Evolutionary conservation across 2,329 filamentous ascomycete genomes (phyloP).

Genomic region (Cadophora malorum): DNA sequence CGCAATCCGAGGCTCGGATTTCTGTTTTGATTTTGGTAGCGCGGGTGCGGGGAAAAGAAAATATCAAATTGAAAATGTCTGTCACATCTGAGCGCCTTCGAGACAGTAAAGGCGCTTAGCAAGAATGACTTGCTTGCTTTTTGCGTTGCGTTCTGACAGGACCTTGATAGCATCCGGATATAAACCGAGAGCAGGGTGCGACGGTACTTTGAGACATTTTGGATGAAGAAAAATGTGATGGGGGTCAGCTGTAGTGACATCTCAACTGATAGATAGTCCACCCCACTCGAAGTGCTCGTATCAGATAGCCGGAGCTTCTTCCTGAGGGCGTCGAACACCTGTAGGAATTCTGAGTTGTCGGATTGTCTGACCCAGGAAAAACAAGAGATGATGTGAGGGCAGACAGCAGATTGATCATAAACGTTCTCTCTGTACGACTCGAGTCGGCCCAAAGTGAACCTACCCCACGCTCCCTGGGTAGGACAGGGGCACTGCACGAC

Average conservation of each 20-base stretch:
- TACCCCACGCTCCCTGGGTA: constrained; percentile 2
- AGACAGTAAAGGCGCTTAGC: constrained; percentile 21
- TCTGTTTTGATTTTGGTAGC: background rate
- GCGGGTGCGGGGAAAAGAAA: constrained; percentile 1
- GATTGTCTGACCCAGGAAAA: constrained; percentile 10
- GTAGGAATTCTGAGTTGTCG: constrained; percentile 20
- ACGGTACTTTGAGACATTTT: constrained; percentile 20
- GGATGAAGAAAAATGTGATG: constrained; percentile 24
- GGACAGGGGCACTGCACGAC: constrained; percentile 11
- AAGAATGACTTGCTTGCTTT: constrained; percentile 15
- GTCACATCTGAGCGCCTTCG: constrained; percentile 28
- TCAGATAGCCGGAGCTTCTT: background rate
- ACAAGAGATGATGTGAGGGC: constrained; percentile 14
- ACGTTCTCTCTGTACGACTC: constrained; percentile 14
- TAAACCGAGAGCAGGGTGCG: constrained; percentile 1
- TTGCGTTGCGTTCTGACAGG: constrained; percentile 15
- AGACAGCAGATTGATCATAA: constrained; percentile 6
- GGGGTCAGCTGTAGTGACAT: background rate
- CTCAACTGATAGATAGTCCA: constrained; percentile 1
- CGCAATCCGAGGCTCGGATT: constrained; percentile 16
- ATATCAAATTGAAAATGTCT: constrained; percentile 16
- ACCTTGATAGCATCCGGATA: background rate
- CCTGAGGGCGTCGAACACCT: background rate
- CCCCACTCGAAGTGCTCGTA: constrained; percentile 13
- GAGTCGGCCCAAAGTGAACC: background rate